These are phyloP conservation scores for Eragrostis tef DNA, from an alignment of 202 grass and related monocot species.

Conservation along the genomic window DNA sequence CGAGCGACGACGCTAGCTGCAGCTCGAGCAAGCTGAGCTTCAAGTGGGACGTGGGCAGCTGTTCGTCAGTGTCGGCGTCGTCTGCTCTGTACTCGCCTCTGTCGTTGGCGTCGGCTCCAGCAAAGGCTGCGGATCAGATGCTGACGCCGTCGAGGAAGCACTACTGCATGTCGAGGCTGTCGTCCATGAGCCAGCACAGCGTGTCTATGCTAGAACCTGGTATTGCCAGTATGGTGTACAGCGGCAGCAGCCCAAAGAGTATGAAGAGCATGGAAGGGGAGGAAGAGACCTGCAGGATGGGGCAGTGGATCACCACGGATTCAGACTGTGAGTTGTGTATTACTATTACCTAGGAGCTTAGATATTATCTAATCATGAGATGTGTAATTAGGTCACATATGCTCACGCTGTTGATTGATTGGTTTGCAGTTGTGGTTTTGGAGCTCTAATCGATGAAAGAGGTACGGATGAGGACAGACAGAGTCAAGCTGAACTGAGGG, in stretches of 20 bases:
- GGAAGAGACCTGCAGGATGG: constrained; percentile 39
- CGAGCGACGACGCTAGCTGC: constrained; percentile 49
- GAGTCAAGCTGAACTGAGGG: neutral
- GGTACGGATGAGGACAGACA: neutral
- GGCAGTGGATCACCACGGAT: constrained; percentile 76
- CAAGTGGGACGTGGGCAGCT: constrained; percentile 80
- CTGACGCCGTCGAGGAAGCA: constrained; percentile 42
- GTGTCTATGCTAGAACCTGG: neutral
- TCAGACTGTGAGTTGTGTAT: constrained; percentile 58
- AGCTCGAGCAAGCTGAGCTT: constrained; percentile 72
- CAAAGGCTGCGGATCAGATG: constrained; percentile 26
- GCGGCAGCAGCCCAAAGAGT: constrained; percentile 12
- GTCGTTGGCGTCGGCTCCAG: constrained; percentile 44
- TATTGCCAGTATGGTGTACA: neutral
- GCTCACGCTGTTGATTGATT: neutral
- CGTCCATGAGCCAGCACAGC: constrained; percentile 47
- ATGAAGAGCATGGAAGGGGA: constrained; percentile 23
- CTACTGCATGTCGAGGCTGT: constrained; percentile 45
- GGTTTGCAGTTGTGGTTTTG: constrained; percentile 53
- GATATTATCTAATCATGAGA: neutral
- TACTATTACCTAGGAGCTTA: neutral
- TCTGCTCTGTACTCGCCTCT: constrained; percentile 52
- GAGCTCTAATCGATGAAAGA: constrained; percentile 43
- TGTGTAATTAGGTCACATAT: neutral
- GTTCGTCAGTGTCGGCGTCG: constrained; percentile 58